These are phyloP conservation scores for Serendipita sp. DNA, from an alignment of 1,284 basidiomycete genomes.

Conservation along the genomic window DNA sequence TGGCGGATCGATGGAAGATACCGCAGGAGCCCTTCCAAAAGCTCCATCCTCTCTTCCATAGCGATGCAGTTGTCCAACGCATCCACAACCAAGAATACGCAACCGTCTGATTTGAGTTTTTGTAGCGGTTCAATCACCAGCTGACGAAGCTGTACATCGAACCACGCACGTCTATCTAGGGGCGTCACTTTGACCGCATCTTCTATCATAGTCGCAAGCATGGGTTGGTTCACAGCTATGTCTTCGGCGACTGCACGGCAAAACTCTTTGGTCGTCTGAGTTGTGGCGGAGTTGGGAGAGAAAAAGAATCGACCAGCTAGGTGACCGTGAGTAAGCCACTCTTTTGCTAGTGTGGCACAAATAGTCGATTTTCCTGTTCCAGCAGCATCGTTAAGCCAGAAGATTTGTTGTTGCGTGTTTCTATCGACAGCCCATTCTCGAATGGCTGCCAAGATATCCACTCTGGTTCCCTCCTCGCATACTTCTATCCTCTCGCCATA, in stretches of 20 bases:
- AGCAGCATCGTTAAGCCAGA: conserved; percentile 14
- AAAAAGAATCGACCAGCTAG: conserved; percentile 3
- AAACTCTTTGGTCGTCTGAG: neutral
- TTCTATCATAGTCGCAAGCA: neutral
- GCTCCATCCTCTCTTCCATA: neutral
- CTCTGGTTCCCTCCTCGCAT: neutral
- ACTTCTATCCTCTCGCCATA: neutral
- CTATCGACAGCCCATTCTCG: neutral
- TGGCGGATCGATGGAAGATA: conserved; percentile 10
- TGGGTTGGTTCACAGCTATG: neutral
- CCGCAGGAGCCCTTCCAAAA: neutral
- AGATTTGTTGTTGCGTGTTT: conserved; percentile 3
- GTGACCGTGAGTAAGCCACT: neutral
- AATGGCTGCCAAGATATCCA: neutral
- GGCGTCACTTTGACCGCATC: neutral
- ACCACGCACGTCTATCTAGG: neutral
- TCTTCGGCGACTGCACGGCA: neutral
- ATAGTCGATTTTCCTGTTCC: conserved; percentile 15
- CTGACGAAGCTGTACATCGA: neutral
- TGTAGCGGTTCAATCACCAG: neutral
- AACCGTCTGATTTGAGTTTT: neutral
- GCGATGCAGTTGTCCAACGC: neutral
- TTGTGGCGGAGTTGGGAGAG: neutral
- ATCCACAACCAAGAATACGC: neutral
- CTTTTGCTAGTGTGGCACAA: conserved; percentile 9